These are phyloP conservation scores for Helianthus tuberosus DNA, from an alignment of 129 eudicot genomes.

Conservation along the genomic window DNA sequence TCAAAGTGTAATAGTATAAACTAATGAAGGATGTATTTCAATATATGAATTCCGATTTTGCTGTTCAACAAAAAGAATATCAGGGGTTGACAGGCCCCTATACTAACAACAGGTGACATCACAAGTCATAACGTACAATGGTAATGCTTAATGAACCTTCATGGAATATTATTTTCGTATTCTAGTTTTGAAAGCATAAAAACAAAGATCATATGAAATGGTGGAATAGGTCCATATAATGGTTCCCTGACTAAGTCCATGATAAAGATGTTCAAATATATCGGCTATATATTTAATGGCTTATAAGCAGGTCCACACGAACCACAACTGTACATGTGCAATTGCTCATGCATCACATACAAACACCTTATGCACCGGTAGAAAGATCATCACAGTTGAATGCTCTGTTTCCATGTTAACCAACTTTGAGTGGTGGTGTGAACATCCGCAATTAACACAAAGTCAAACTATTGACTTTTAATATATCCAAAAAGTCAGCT, in stretches of 20 bases:
- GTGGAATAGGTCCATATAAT: neutral
- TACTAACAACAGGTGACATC: too few species aligned
- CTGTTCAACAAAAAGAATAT: too few species aligned
- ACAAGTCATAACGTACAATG: too few species aligned
- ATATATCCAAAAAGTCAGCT: neutral
- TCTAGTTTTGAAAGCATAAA: neutral
- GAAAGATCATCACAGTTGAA: neutral
- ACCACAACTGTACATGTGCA: neutral
- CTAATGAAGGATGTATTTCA: too few species aligned
- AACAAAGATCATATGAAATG: neutral
- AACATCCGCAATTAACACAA: neutral
- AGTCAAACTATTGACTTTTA: neutral
- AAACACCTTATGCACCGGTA: neutral
- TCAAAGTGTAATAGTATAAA: too few species aligned
- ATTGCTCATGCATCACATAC: conserved; percentile 4
- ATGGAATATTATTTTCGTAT: neutral
- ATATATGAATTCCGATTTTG: too few species aligned
- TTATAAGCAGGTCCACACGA: conserved; percentile 3
- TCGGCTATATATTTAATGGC: conserved; percentile 20
- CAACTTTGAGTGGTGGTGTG: neutral
- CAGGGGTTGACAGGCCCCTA: too few species aligned
- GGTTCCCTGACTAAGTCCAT: conserved; percentile 30
- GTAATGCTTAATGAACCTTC: neutral
- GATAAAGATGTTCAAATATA: conserved; percentile 22
- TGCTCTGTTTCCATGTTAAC: neutral